A percentile compares a stretch with the other conserved stretches of the same genome.
Evolutionary conservation across 2,329 filamentous ascomycete species (phyloP).

Genomic region (Phyllosticta citrichinensis): DNA sequence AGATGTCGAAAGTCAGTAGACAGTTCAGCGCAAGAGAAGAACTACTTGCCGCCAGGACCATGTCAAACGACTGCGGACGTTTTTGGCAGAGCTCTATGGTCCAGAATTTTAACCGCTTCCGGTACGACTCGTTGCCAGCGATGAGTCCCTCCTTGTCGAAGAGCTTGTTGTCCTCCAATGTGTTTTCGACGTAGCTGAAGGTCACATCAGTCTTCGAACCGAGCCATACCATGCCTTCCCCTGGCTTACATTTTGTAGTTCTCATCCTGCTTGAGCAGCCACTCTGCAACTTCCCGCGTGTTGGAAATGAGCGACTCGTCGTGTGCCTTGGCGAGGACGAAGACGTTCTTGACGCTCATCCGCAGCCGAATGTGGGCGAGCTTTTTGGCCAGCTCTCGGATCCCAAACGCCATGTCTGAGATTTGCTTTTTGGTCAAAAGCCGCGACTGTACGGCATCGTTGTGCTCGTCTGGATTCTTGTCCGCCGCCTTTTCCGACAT

Average conservation of each 20-base stretch:
- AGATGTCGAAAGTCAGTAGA: not conserved
- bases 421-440: slow-evolving; percentile 90
- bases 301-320: slow-evolving; percentile 70
- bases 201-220: slow-evolving; percentile 4
- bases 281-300: slow-evolving; percentile 66
- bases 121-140: slow-evolving; percentile 46
- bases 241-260: slow-evolving; percentile 59
- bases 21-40: not conserved
- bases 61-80: slow-evolving; percentile 82
- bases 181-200: slow-evolving; percentile 59
- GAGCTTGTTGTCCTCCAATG: slow-evolving; percentile 56
- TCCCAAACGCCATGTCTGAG: slow-evolving; percentile 94
- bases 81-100: slow-evolving; percentile 65
- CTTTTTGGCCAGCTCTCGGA: slow-evolving; percentile 78
- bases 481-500: slow-evolving; percentile 30
- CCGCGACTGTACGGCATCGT: slow-evolving; percentile 48
- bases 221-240: not conserved
- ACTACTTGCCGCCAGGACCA: slow-evolving; percentile 61
- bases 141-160: slow-evolving; percentile 67
- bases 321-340: slow-evolving; percentile 85
- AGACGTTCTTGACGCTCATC: slow-evolving; percentile 71
- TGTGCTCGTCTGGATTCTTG: slow-evolving; percentile 28
- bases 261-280: slow-evolving; percentile 66
- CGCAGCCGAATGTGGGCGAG: slow-evolving; percentile 74
- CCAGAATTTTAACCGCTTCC: slow-evolving; percentile 68